A percentile compares a stretch with the other conserved stretches of the same genome.
Evolutionary conservation across 345 rosid species (phyloP).

Genomic region (Salix purpurea): DNA sequence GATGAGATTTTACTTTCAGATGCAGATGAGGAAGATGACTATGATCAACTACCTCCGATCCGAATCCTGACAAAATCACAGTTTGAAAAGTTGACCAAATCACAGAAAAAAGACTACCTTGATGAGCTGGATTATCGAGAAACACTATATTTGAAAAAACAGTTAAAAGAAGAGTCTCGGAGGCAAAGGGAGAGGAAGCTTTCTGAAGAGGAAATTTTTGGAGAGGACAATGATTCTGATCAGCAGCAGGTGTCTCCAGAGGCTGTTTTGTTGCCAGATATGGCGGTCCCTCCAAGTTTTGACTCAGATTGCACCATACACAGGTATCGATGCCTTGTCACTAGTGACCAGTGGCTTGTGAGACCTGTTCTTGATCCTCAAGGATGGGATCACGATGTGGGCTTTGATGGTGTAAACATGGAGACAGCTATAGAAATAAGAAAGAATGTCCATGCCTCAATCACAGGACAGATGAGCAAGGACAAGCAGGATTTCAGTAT

Average conservation of each 20-base stretch:
- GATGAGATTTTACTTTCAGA: conserved; percentile 47
- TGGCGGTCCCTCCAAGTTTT: conserved; percentile 80
- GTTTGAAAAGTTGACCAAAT: conserved; percentile 57
- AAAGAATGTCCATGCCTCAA: conserved; percentile 48
- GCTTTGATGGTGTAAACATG: conserved; percentile 82
- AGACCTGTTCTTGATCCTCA: conserved; percentile 90
- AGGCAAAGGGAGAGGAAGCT: conserved; percentile 47
- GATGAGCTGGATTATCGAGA: conserved; percentile 90
- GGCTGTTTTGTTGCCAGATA: conserved; percentile 62
- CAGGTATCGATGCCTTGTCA: conserved; percentile 58
- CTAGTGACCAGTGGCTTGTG: conserved; percentile 53
- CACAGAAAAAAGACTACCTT: conserved; percentile 72
- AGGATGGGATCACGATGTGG: conserved; percentile 95
- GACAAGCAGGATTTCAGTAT: conserved; percentile 72
- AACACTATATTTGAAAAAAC: conserved; percentile 78
- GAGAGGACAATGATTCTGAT: conserved; percentile 28
- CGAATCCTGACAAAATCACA: conserved; percentile 72
- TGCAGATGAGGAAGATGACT: conserved; percentile 69
- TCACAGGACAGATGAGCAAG: conserved; percentile 67
- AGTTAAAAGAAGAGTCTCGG: conserved; percentile 63
- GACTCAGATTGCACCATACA: conserved; percentile 62
- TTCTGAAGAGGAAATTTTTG: conserved; percentile 27
- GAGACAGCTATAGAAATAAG: conserved; percentile 59
- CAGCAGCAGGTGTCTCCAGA: conserved; percentile 38
- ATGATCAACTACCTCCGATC: conserved; percentile 81